A percentile compares a stretch with the other conserved stretches of the same genome.
Conservation (phyloP, 2,329 filamentous ascomycete species). For the Elsinoe fawcettii region DNA sequence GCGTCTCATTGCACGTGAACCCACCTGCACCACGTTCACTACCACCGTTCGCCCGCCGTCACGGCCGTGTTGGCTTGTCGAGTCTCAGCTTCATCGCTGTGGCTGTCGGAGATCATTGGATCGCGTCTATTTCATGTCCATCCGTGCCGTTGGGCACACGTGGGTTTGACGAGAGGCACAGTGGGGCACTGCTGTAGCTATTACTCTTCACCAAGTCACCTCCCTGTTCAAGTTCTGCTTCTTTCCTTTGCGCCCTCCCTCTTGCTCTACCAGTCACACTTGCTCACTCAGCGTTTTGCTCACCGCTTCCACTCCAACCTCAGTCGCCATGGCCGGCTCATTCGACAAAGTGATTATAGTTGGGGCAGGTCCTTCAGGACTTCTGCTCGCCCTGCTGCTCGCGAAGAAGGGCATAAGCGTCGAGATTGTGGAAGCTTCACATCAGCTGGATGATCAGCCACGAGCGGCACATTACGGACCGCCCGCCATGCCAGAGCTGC, state of each 20-base stretch:
- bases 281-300: not conserved
- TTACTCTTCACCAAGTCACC: not conserved
- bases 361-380: slow-evolving; percentile 36
- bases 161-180: not conserved
- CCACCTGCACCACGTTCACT: slow-evolving; percentile 1
- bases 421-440: slow-evolving; percentile 27
- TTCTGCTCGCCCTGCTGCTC: slow-evolving; percentile 35
- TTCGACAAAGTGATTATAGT: slow-evolving; percentile 28
- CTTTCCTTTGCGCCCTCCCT: not conserved
- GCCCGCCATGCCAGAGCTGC: slow-evolving; percentile 34
- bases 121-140: not conserved
- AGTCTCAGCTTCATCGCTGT: not conserved
- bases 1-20: not conserved
- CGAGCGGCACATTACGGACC: slow-evolving; percentile 39
- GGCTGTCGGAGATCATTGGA: not conserved
- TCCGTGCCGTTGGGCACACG: not conserved
- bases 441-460: slow-evolving; percentile 28
- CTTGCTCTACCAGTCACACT: not conserved
- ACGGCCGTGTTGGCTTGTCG: not conserved
- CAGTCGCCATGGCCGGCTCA: not conserved
- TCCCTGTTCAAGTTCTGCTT: not conserved
- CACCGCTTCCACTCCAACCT: not conserved
- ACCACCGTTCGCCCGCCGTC: not conserved
- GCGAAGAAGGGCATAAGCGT: slow-evolving; percentile 29
- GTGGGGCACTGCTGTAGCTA: slow-evolving; percentile 1